Conservation (phyloP, 805 yeast genomes). For the Starmerella asiatica region DNA sequence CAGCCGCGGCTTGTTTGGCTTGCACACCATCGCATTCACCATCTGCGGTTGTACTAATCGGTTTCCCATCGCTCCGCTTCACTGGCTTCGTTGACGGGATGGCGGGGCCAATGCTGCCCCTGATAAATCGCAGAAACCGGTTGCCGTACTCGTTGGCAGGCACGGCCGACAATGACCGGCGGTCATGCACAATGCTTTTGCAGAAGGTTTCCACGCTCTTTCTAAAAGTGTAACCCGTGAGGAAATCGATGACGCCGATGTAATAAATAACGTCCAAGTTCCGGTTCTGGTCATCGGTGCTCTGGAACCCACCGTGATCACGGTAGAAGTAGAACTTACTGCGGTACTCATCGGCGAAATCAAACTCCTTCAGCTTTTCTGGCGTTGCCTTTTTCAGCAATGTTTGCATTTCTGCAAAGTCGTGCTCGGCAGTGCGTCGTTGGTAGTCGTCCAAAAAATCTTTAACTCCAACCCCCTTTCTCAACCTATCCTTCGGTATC, state of each 20-base stretch:
- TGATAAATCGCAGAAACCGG: conserved; percentile 62
- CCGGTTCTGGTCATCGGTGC: conserved; percentile 49
- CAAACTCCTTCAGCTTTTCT: conserved; percentile 25
- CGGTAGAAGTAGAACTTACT: conserved; percentile 47
- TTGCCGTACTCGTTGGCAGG: conserved; percentile 88
- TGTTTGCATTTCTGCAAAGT: conserved; percentile 26
- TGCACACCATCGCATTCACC: too few species aligned
- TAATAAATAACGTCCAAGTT: conserved; percentile 64
- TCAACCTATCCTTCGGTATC: conserved; percentile 4
- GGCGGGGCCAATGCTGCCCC: conserved; percentile 19
- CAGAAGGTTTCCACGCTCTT: conserved; percentile 78
- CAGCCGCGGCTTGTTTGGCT: too few species aligned
- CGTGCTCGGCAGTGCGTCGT: conserved; percentile 13
- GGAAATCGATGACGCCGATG: conserved; percentile 85
- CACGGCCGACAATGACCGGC: conserved; percentile 67
- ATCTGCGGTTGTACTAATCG: too few species aligned
- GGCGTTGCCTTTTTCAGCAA: conserved; percentile 27
- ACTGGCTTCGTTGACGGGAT: conserved; percentile 11
- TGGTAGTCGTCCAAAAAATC: not conserved
- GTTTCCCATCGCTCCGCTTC: too few species aligned
- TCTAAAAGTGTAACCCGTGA: conserved; percentile 46
- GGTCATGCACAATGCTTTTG: conserved; percentile 56
- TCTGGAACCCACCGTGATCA: conserved; percentile 73
- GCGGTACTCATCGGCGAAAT: conserved; percentile 24
- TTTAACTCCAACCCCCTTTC: too few species aligned